Evolutionary conservation across 176 grass and related monocot species (phyloP), one percentile per base, ranked within the genome.

Genomic region (Oryza officinalis): DNA sequence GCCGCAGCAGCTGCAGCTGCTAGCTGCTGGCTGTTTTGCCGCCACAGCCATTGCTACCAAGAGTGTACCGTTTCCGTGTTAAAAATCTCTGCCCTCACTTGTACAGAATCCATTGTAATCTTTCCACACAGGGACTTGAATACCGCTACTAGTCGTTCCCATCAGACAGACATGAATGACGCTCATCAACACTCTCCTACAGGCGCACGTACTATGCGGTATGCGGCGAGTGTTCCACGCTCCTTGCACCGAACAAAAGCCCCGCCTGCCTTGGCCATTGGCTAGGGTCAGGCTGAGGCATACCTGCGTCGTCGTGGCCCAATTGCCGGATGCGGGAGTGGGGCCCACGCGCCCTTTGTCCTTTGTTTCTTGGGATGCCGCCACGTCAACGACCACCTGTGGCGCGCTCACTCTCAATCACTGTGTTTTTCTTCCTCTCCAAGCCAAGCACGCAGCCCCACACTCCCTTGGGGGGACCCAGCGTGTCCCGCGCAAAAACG

Each of bases 341-440:
- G 84, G 76, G 72, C 84, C 76, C 22, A 0, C 10, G 38, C 8
- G 1, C 2, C 0, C 17, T 5, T 33, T 32, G 11, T n/a, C 15
- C 17, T 2, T 18, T 57, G 25, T 18, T 5, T 43, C 47, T 37
- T 50, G 61, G 18, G 35, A 13, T 14, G 63, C 33, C 25, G 35
- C 63, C 26, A 60, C 78, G 28, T 67, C 63, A 10, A 1, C 73
- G 40, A 5, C 43, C 23, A 4, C 17, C 1, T 2, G 52, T 57
- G 7, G 52, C 52, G 14, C 52, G 47, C 14, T 8, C 49, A 20
- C 49, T 54, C 12, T 75, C 54, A 35, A 35, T 59, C 20, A 3
- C 18, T 6, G 9, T 0, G 0, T 18, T 85, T 85, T 85, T 79
- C 83, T 85, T 85, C 38, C 4, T 52, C 27, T n/a, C 37, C 83